These are phyloP conservation scores for Solanum gandarillasii DNA, from an alignment of 257 asterid species.

Conservation along the genomic window DNA sequence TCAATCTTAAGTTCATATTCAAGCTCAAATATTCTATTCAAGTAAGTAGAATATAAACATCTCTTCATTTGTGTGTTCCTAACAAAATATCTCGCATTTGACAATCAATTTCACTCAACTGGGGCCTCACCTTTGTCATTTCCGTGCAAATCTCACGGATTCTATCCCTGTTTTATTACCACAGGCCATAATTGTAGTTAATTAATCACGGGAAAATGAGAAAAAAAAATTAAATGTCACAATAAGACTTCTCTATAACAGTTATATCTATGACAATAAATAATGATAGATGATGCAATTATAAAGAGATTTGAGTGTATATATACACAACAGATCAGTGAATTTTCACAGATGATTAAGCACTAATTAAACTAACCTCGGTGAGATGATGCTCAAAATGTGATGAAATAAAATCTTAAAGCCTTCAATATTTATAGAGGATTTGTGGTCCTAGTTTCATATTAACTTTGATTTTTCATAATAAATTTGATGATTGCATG, in stretches of 20 bases:
- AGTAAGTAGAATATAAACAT: background rate
- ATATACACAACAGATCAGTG: too few relatives aligned
- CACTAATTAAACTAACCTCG: background rate
- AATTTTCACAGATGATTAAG: background rate
- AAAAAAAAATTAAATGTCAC: background rate
- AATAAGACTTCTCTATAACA: background rate
- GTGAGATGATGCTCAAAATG: background rate
- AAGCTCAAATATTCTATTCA: background rate
- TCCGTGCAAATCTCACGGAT: background rate
- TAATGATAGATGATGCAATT: background rate
- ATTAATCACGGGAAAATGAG: background rate
- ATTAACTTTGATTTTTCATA: background rate
- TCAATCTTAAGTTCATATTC: background rate
- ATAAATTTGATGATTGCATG: background rate
- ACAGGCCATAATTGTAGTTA: background rate
- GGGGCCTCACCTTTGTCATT: background rate
- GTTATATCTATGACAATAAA: background rate
- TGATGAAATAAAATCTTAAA: background rate
- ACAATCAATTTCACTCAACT: background rate
- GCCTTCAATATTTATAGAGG: background rate
- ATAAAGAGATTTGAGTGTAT: background rate
- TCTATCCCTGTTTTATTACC: background rate
- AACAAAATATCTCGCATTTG: background rate
- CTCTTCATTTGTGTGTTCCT: background rate
- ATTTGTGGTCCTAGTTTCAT: background rate